These are phyloP conservation scores for Fusarium kyushuense DNA, from an alignment of 2,329 filamentous ascomycete species.

Conservation along the genomic window DNA sequence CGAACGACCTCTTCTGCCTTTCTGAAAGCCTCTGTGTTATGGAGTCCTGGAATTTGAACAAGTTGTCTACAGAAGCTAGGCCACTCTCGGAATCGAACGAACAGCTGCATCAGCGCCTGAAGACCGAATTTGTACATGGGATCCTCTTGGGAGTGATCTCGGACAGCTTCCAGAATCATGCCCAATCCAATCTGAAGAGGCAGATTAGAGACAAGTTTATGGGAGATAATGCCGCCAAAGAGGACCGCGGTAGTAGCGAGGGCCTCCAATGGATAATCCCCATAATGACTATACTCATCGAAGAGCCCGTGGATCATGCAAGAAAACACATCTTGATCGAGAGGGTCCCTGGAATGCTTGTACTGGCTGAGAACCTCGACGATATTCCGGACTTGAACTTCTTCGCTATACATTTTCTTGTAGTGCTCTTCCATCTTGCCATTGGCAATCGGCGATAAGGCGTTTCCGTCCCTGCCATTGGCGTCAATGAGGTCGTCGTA, in stretches of 20 bases:
- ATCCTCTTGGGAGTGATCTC: slow-evolving; percentile 83
- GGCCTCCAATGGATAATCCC: slow-evolving; percentile 95
- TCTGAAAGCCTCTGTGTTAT: slow-evolving; percentile 85
- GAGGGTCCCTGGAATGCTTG: slow-evolving; percentile 85
- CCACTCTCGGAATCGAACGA: slow-evolving; percentile 88
- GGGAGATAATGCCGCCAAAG: slow-evolving; percentile 96
- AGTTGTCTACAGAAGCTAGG: slow-evolving; percentile 92
- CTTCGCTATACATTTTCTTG: slow-evolving; percentile 96
- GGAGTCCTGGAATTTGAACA: slow-evolving; percentile 82
- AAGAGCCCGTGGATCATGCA: slow-evolving; percentile 99
- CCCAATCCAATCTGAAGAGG: slow-evolving; percentile 93
- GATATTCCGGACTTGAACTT: slow-evolving; percentile 86
- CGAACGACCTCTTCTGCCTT: slow-evolving; percentile 85
- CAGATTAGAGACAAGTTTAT: slow-evolving; percentile 88
- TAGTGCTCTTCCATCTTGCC: slow-evolving; percentile 97
- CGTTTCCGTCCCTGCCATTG: slow-evolving; percentile 85
- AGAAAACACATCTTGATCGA: slow-evolving; percentile 94
- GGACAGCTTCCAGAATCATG: slow-evolving; percentile 97
- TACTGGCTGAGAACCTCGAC: slow-evolving; percentile 86
- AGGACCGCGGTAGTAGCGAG: slow-evolving; percentile 95
- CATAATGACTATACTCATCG: slow-evolving; percentile 96
- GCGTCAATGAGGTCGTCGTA: slow-evolving; percentile 91
- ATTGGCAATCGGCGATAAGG: slow-evolving; percentile 81
- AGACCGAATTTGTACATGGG: slow-evolving; percentile 99
- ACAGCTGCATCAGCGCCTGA: slow-evolving; percentile 91